phyloP scores from a whole-genome alignment of 208 protist species.

The Trichomonas vaginalis region DNA sequence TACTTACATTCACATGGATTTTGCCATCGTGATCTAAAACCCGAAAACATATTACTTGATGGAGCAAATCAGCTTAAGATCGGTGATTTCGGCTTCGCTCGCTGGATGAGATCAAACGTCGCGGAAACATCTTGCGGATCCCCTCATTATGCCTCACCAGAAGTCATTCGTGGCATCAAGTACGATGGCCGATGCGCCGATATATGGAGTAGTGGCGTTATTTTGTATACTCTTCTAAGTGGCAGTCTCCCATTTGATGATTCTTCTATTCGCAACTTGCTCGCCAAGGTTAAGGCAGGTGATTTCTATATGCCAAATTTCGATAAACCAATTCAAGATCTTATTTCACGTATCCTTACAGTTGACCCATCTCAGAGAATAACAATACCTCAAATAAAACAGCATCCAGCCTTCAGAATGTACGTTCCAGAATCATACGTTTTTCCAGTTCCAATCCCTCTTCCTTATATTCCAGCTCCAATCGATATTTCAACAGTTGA shows the following conservation, averaged over 20 bases:
- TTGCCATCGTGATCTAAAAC: constrained; percentile 7
- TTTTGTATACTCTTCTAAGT: neutral
- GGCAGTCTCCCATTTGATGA: constrained; percentile 3
- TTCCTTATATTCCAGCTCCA: neutral
- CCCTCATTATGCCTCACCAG: neutral
- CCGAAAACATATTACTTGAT: neutral
- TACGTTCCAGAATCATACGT: neutral
- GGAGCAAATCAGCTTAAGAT: neutral
- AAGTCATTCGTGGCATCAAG: neutral
- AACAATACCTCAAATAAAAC: neutral
- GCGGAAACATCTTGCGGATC: neutral
- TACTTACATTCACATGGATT: neutral
- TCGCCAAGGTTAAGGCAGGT: neutral
- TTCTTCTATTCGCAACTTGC: neutral
- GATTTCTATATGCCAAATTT: neutral
- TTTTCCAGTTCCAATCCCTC: neutral
- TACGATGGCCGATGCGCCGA: neutral
- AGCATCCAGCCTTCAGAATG: neutral
- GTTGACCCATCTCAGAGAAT: neutral
- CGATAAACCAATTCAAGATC: neutral
- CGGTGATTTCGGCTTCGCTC: neutral
- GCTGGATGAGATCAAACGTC: neutral
- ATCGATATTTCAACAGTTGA: neutral
- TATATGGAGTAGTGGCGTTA: neutral
- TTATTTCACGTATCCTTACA: neutral